Percentiles rank a stretch among this genome's conserved stretches.
Evolutionary conservation across 2,329 filamentous ascomycete genomes (phyloP).

Genomic region (Xylaria sp.): DNA sequence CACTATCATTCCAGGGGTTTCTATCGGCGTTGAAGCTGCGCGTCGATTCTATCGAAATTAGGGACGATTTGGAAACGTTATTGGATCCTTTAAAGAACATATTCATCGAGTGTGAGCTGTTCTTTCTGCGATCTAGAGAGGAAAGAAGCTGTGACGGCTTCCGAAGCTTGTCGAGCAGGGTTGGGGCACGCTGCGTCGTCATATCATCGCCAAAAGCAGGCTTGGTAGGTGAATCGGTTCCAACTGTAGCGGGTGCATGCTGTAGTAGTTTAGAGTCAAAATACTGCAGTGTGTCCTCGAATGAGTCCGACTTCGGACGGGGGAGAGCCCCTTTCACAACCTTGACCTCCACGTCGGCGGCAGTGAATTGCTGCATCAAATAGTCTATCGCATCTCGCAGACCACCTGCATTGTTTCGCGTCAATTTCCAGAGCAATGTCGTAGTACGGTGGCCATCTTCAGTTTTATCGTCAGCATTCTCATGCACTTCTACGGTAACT

Average conservation of each 20-base stretch:
- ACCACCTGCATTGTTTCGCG: constrained; percentile 94
- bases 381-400: constrained; percentile 97
- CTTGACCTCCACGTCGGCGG: constrained; percentile 84
- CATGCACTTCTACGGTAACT: constrained; percentile 79
- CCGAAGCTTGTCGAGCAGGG: constrained; percentile 87
- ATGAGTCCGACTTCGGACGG: constrained; percentile 97
- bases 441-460: constrained; percentile 64
- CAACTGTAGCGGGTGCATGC: constrained; percentile 80
- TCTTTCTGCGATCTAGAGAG: constrained; percentile 95
- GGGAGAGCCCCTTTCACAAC: constrained; percentile 94
- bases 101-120: constrained; percentile 83
- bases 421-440: constrained; percentile 79
- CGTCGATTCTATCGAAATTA: constrained; percentile 94
- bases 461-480: constrained; percentile 63
- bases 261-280: constrained; percentile 97
- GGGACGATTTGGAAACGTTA: constrained; percentile 91
- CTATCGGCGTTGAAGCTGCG: constrained; percentile 89
- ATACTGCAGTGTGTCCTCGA: constrained; percentile 94
- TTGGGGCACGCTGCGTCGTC: constrained; percentile 76
- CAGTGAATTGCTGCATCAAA: constrained; percentile 82
- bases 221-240: constrained; percentile 88
- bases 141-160: constrained; percentile 83
- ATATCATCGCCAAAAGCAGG: constrained; percentile 82
- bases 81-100: constrained; percentile 92
- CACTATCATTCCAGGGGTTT: constrained; percentile 98